Evolutionary conservation across 2,329 filamentous ascomycete species (phyloP).

Genomic region (Arthrobotrys sinensis): DNA sequence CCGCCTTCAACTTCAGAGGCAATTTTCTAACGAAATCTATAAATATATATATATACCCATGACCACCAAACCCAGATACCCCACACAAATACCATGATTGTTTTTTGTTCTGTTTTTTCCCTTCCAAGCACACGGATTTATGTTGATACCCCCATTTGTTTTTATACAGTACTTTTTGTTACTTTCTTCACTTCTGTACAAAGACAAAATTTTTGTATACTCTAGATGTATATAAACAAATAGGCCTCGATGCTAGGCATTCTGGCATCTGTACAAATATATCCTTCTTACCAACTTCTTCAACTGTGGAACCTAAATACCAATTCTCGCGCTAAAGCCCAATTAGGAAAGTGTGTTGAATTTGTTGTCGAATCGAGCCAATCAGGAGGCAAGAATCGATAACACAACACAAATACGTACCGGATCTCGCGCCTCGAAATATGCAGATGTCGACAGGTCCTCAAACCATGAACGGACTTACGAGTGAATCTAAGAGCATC

Average conservation of each 20-base stretch:
- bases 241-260: constrained; percentile 27
- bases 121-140: background rate
- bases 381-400: background rate
- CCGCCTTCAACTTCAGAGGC: too few species aligned
- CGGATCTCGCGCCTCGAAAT: background rate
- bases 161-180: constrained; percentile 5
- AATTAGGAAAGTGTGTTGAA: constrained; percentile 17
- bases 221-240: constrained; percentile 42
- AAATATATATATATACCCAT: constrained; percentile 30
- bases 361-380: constrained; percentile 9
- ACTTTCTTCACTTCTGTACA: constrained; percentile 31
- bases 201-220: constrained; percentile 43
- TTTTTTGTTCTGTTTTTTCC: constrained; percentile 5
- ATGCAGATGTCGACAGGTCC: too few species aligned
- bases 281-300: background rate
- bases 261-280: constrained; percentile 40
- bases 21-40: constrained; percentile 2
- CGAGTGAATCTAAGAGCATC: too few species aligned
- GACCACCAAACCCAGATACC: constrained; percentile 9
- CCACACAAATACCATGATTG: constrained; percentile 8
- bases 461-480: too few species aligned
- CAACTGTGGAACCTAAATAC: background rate
- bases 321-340: background rate
- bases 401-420: background rate
- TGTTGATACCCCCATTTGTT: constrained; percentile 33